phyloP scores from a whole-genome alignment of 768 basidiomycete species.

The Xanthoconium stramineum region DNA sequence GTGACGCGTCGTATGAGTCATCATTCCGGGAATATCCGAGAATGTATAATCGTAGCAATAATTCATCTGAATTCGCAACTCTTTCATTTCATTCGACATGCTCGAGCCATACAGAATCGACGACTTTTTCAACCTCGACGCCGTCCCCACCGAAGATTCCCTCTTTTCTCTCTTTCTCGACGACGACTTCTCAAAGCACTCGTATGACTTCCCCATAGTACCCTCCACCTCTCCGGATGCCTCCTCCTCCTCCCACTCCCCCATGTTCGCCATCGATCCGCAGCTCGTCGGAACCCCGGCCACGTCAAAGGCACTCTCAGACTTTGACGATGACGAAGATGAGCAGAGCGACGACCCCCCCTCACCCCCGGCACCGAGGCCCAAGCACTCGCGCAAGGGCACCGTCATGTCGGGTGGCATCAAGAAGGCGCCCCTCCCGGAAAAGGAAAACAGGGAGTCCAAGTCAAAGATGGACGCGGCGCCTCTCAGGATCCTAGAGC shows the following conservation, averaged over 20 bases:
- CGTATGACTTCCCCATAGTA: conserved; percentile 28
- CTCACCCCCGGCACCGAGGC: conserved; percentile 28
- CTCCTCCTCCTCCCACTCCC: conserved; percentile 27
- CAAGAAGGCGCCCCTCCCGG: conserved; percentile 50
- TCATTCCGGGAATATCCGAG: conserved; percentile 11
- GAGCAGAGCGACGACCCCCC: conserved; percentile 33
- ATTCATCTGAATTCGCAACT: neutral
- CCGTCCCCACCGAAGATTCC: conserved; percentile 32
- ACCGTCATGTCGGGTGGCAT: conserved; percentile 74
- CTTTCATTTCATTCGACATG: conserved; percentile 1
- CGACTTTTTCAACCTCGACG: conserved; percentile 68
- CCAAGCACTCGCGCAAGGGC: conserved; percentile 57
- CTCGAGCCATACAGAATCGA: conserved; percentile 37
- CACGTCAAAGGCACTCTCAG: conserved; percentile 40
- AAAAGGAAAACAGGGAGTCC: conserved; percentile 32
- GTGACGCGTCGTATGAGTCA: conserved; percentile 20
- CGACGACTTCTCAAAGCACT: conserved; percentile 35
- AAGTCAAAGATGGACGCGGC: conserved; percentile 28
- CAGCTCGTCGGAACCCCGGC: conserved; percentile 71
- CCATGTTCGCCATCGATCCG: conserved; percentile 61
- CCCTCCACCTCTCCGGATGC: conserved; percentile 22
- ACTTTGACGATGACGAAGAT: conserved; percentile 41
- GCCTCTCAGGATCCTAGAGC: conserved; percentile 25
- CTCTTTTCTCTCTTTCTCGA: conserved; percentile 49
- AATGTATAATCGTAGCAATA: neutral